Percentiles rank a stretch among this genome's conserved stretches.
phyloP scores from a whole-genome alignment of 805 yeast species.

The Priceomyces haplophilus region DNA sequence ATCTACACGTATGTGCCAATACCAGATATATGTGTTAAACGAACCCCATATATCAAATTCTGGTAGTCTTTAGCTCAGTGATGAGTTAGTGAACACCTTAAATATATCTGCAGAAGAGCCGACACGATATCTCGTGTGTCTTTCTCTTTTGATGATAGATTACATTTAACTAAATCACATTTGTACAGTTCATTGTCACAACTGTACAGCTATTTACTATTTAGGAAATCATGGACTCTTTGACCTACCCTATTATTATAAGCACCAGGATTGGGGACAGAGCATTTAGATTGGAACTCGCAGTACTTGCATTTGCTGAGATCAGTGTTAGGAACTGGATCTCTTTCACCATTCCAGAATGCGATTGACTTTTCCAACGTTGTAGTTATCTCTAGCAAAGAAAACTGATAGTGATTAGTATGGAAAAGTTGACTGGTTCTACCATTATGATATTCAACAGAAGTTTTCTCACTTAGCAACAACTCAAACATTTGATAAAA shows the following conservation, averaged over 20 bases:
- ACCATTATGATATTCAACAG: slow-evolving; percentile 52
- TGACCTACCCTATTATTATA: slow-evolving; percentile 6
- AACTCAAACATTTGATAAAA: slow-evolving; percentile 33
- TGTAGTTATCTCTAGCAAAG: slow-evolving; percentile 23
- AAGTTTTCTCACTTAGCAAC: slow-evolving; percentile 35
- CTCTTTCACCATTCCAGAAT: slow-evolving; percentile 60
- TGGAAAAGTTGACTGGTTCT: slow-evolving; percentile 35
- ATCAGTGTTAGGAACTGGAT: slow-evolving; percentile 44
- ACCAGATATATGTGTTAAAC: slow-evolving; percentile 39
- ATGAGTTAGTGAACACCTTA: slow-evolving; percentile 4
- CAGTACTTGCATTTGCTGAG: slow-evolving; percentile 51
- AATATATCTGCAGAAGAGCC: slow-evolving; percentile 27
- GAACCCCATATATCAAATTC: slow-evolving; percentile 33
- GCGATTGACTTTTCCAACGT: slow-evolving; percentile 33
- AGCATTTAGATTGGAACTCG: slow-evolving; percentile 40
- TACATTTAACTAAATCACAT: too few species aligned
- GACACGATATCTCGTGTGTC: slow-evolving; percentile 11
- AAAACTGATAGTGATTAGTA: slow-evolving; percentile 38
- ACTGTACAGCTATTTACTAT: background rate
- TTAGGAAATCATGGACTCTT: slow-evolving; percentile 8
- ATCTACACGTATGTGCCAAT: slow-evolving; percentile 38
- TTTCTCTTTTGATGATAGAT: slow-evolving; percentile 26
- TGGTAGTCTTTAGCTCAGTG: background rate
- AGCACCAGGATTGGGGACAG: slow-evolving; percentile 16
- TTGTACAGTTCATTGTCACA: too few species aligned